phyloP scores from a whole-genome alignment of 2,329 filamentous ascomycete species.

The Aaosphaeria arxii region DNA sequence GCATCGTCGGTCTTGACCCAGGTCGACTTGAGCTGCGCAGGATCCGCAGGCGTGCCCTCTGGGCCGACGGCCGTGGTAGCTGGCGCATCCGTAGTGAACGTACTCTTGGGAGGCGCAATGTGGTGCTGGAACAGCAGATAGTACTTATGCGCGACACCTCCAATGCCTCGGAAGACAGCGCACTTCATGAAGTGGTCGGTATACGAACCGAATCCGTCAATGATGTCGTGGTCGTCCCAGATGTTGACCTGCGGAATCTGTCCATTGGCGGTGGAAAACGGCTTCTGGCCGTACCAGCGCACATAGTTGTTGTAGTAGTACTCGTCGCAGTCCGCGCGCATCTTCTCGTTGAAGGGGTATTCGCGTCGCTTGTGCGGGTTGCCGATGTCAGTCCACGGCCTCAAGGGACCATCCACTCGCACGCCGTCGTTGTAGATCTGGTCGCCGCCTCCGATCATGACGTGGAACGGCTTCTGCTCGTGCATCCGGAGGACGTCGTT shows the following conservation, averaged over 20 bases:
- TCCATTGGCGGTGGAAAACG: conserved; percentile 58
- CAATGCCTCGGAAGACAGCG: conserved; percentile 63
- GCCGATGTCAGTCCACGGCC: conserved; percentile 58
- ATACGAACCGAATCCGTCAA: conserved; percentile 65
- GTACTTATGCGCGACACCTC: conserved; percentile 57
- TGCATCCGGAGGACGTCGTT: conserved; percentile 63
- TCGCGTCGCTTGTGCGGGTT: conserved; percentile 60
- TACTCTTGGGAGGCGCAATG: conserved; percentile 77
- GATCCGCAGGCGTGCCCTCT: conserved; percentile 58
- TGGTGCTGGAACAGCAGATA: conserved; percentile 72
- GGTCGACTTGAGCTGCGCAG: conserved; percentile 68
- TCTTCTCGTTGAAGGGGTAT: conserved; percentile 63
- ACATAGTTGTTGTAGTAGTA: conserved; percentile 63
- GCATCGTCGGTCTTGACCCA: conserved; percentile 62
- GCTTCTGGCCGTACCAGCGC: conserved; percentile 67
- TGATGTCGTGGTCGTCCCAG: conserved; percentile 66
- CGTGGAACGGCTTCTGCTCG: conserved; percentile 58
- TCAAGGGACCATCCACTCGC: conserved; percentile 77
- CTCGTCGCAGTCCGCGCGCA: conserved; percentile 58
- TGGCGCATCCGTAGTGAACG: conserved; percentile 74
- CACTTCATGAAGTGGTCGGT: conserved; percentile 67
- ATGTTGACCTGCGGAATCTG: conserved; percentile 64
- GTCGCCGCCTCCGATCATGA: conserved; percentile 86
- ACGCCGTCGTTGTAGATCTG: conserved; percentile 80
- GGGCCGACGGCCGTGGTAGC: conserved; percentile 48